Base-by-base conservation (phyloP, 2,329 filamentous ascomycete genomes). In the Fusarium solani-melongenae region DNA sequence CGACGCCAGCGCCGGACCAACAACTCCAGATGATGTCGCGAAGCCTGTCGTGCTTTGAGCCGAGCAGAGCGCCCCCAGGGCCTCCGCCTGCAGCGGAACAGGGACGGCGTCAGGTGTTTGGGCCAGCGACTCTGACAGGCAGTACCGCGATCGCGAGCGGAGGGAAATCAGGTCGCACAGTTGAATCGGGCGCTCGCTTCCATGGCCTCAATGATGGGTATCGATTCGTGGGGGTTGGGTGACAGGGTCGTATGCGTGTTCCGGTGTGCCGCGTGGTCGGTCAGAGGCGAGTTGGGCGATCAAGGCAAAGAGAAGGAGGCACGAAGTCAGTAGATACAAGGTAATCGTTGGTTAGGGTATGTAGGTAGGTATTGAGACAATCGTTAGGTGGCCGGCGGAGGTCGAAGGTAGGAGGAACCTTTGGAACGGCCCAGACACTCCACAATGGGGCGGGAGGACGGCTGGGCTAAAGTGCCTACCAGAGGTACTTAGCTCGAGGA, bases 1-100 rank as follows among this genome's bases (percentile, higher is more conserved):
- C 67, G 65, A 77, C 71, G 75, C 72, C 77, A 73, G 69, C 71
- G 74, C 69, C 67, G 63, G 63, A 75, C 66, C 61, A 70, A 55
- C 51, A 41, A 65, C 56, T 66, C 56, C 41, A 44, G 27, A 60
- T 41, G 41, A 59, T 53, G 53, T 62, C 60, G 63, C 46, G 64
- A 69, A 63, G 62, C 58, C 55, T 55, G 49, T 61, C 61, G 44
- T 41, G 34, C 53, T 66, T 34, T 67, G 46, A 67, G 57, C 56
- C 53, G 58, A 41, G 49, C 38, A 61, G 20, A 63, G 53, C 27
- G 36, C 39, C 53, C 59, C 49, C 56, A 39, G 58, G 41, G 11
- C 33, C 22, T 55, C 33, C 17, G 36, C 33, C 31, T 49, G 39
- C 44, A 64, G 55, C 39, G 55, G 38, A 22, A 46, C 31, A 46